Percentiles rank a stretch among this genome's conserved stretches.
These are phyloP conservation scores for Stentor coeruleus DNA, from an alignment of 73 alveolate species.

Conservation along the genomic window DNA sequence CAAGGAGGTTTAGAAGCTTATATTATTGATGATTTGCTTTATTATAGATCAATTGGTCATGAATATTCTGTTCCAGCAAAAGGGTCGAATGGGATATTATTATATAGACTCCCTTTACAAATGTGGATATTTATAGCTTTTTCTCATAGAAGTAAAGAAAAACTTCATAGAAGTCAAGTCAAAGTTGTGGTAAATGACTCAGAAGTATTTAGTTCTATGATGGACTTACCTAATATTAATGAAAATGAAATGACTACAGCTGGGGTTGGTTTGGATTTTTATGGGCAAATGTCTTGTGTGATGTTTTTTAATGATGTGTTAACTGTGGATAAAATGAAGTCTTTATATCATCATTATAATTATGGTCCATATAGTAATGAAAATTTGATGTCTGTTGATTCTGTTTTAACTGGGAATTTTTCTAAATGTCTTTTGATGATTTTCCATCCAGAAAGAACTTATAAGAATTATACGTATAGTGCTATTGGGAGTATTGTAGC, in stretches of 20 bases:
- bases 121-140: conserved; percentile 1
- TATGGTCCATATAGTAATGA: conserved; percentile 10
- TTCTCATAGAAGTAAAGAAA: background rate
- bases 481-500: background rate
- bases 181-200: conserved; percentile 12
- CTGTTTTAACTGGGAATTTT: background rate
- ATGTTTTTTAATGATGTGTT: background rate
- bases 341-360: background rate
- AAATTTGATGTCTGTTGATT: background rate
- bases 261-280: conserved; percentile 3
- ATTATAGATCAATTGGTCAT: conserved; percentile 2
- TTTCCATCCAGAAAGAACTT: background rate
- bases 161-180: background rate
- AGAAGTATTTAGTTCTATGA: background rate
- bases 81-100: background rate
- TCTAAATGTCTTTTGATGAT: background rate
- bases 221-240: conserved; percentile 3
- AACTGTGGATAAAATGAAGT: background rate
- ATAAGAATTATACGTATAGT: background rate
- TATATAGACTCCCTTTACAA: background rate
- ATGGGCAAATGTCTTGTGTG: background rate
- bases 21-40: background rate
- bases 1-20: conserved; percentile 8
- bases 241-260: background rate
- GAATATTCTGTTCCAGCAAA: background rate